Base-by-base conservation (phyloP, 2,329 filamentous ascomycete genomes). In the Calonectria leucothoes region DNA sequence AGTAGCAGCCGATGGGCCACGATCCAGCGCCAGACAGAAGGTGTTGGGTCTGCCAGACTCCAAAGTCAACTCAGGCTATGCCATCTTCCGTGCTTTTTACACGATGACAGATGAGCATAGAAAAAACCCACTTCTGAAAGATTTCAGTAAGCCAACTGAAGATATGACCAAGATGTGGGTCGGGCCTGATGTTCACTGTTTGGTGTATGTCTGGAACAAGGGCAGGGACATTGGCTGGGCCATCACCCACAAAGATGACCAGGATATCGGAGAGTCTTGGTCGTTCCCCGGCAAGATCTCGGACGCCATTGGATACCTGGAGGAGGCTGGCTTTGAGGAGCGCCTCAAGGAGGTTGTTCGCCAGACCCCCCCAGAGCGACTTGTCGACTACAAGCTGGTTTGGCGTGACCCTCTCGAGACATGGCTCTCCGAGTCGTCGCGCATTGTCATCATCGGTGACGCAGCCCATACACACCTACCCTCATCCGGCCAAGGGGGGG, bases 401-500 rank as follows among this genome's bases (percentile, higher is more conserved):
- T 83, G 82, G 74, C 81, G 84, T 35, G 83, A 84, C 39, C 83
- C 83, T 11, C 71, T 85, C 7, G 17, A 61, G 27, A 75, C 71
- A 6, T 75, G 72, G 68, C 35, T 74, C 8, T 86, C 84, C 3
- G 81, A 84, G 4, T 78, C 79, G 4, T 82, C 83, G 20, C 82
- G 86, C 12, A 86, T 88, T 61, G 82, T 82, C 6, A 79, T 89
- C 4, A 85, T 90, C 33, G 88, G 88, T 10, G 88, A 89, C 76
- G 84, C 87, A 2, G 88, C 88, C 12, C 88, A 90, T 75, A 85
- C 87, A 1, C 87, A 88, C 77, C 82, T 89, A 7, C 88, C 88
- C 0, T 87, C 86, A 1, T 85, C 84, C 8, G 85, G 87, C 20
- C 86, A 88, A 75, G 87, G 88, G 11, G 88, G 86, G 0, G 86